Conservation (phyloP, 2,329 filamentous ascomycete species). For the Mariannaea elegans region DNA sequence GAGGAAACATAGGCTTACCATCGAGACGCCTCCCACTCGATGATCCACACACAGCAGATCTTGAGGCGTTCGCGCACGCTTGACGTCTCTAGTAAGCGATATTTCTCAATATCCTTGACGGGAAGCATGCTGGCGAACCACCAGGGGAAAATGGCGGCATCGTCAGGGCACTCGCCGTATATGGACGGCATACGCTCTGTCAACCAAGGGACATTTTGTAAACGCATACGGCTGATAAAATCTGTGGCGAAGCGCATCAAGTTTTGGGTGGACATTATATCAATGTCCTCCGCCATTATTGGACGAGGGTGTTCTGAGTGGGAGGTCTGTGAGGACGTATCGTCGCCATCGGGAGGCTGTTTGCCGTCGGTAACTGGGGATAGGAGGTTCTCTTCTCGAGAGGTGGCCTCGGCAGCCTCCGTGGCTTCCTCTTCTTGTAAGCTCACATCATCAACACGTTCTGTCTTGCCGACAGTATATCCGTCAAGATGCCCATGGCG, state of each 20-base stretch:
- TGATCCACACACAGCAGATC: constrained; percentile 82
- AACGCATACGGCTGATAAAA: constrained; percentile 76
- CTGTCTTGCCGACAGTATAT: constrained; percentile 78
- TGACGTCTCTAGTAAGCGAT: constrained; percentile 74
- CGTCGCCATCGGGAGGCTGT: not conserved
- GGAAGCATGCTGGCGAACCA: constrained; percentile 89
- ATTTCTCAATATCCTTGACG: constrained; percentile 81
- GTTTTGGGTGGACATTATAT: constrained; percentile 71
- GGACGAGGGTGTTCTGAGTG: not conserved
- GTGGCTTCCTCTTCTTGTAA: constrained; percentile 80
- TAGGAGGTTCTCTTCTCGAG: not conserved
- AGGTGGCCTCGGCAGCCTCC: constrained; percentile 70
- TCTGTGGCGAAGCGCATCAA: constrained; percentile 71
- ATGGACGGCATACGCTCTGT: constrained; percentile 75
- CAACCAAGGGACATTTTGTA: constrained; percentile 77
- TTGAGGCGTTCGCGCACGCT: constrained; percentile 85
- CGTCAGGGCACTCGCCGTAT: constrained; percentile 80
- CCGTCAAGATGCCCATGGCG: constrained; percentile 74
- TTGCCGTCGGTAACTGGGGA: constrained; percentile 5
- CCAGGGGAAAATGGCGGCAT: constrained; percentile 83
- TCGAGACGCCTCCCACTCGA: constrained; percentile 73
- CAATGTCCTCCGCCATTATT: constrained; percentile 23
- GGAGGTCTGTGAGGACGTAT: not conserved
- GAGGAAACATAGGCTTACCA: constrained; percentile 65
- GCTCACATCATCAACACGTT: constrained; percentile 83